Conservation (phyloP, 2,329 filamentous ascomycete species). For the Bipolaris victoriae region DNA sequence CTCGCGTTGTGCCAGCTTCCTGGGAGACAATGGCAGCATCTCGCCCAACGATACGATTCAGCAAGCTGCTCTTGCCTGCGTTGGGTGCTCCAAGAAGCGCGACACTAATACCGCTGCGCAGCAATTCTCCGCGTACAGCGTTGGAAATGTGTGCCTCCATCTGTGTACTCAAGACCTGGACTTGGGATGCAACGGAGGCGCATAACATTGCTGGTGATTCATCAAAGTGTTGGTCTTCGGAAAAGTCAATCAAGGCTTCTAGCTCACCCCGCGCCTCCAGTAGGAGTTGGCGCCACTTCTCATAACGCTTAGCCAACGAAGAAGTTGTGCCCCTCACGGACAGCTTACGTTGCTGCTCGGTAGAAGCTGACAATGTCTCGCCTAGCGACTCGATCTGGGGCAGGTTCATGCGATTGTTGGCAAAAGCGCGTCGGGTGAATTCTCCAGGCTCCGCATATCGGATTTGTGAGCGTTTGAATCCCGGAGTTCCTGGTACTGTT, state of each 20-base stretch:
- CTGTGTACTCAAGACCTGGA: slow-evolving; percentile 64
- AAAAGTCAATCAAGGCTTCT: slow-evolving; percentile 95
- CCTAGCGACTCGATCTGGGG: slow-evolving; percentile 76
- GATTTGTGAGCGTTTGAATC: slow-evolving; percentile 52
- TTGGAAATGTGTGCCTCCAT: slow-evolving; percentile 76
- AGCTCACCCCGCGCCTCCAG: slow-evolving; percentile 86
- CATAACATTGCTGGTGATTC: slow-evolving; percentile 79
- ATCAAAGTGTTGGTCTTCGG: slow-evolving; percentile 96
- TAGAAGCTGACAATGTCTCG: slow-evolving; percentile 69
- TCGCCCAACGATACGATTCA: slow-evolving; percentile 87
- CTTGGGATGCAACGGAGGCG: slow-evolving; percentile 69
- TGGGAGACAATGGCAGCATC: slow-evolving; percentile 95
- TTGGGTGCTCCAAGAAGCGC: slow-evolving; percentile 91
- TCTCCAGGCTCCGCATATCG: slow-evolving; percentile 94
- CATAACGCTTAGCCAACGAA: slow-evolving; percentile 75
- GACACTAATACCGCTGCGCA: slow-evolving; percentile 83
- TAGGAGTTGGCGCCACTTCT: slow-evolving; percentile 77
- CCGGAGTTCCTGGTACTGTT: slow-evolving; percentile 4
- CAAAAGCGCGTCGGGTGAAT: slow-evolving; percentile 90
- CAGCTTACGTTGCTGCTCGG: slow-evolving; percentile 88
- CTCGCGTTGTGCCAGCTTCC: slow-evolving; percentile 91
- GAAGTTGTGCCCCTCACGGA: slow-evolving; percentile 80
- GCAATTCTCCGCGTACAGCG: slow-evolving; percentile 79
- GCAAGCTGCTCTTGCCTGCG: slow-evolving; percentile 89
- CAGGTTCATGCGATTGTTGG: slow-evolving; percentile 83